Evolutionary conservation across 176 grass and related monocot species (phyloP).

Genomic region (Carex pumila): DNA sequence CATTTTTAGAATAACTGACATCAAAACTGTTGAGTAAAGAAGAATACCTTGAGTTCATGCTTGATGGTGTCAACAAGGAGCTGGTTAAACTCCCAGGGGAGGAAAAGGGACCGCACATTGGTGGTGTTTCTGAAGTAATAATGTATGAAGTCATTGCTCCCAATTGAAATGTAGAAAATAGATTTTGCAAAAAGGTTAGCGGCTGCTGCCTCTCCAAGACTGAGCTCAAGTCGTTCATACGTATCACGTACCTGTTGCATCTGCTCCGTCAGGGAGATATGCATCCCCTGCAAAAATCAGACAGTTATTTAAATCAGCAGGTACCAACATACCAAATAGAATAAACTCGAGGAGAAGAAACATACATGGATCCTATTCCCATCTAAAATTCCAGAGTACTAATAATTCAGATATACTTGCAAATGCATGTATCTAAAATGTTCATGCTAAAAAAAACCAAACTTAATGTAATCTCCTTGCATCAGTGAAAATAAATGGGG

Average conservation of each 20-base stretch:
- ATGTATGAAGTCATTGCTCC: constrained; percentile 80
- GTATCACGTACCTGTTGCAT: constrained; percentile 75
- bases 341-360: not conserved
- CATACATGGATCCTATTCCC: not conserved
- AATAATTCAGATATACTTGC: not conserved
- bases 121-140: constrained; percentile 64
- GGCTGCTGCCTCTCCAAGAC: constrained; percentile 51
- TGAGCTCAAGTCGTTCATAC: constrained; percentile 38
- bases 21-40: not conserved
- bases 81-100: constrained; percentile 76
- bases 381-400: not conserved
- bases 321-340: not conserved
- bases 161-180: constrained; percentile 66
- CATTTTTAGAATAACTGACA: not conserved
- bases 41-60: constrained; percentile 49
- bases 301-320: not conserved
- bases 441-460: not conserved
- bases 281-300: constrained; percentile 46
- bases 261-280: constrained; percentile 54
- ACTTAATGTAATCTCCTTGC: not conserved
- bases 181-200: constrained; percentile 46
- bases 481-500: not conserved
- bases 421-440: not conserved
- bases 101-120: constrained; percentile 43
- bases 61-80: constrained; percentile 54